Evolutionary conservation across 164 flowering plant species (phyloP).

Genomic region (Chimonanthus praecox): DNA sequence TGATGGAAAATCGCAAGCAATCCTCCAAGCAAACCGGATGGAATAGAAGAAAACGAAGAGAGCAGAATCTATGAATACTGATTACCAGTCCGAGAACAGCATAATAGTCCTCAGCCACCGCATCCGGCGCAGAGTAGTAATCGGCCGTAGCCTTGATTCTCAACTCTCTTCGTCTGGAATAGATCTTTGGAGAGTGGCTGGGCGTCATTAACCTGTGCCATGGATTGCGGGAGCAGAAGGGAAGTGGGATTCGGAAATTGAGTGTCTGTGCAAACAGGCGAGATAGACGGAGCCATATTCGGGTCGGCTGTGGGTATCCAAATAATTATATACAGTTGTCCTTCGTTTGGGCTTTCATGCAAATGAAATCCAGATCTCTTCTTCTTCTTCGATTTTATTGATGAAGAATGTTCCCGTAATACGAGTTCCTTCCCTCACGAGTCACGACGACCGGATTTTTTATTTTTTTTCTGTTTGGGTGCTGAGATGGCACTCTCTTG

Average conservation of each 20-base stretch:
- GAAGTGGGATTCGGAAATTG: conserved; percentile 38
- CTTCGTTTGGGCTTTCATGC: too few relatives aligned
- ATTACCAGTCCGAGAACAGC: conserved; percentile 77
- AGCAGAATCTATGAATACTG: not conserved
- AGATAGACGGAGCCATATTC: conserved; percentile 51
- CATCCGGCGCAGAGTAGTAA: conserved; percentile 26
- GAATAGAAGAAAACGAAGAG: not conserved
- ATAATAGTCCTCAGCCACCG: conserved; percentile 71
- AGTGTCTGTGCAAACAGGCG: conserved; percentile 61
- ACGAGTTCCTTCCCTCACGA: too few relatives aligned
- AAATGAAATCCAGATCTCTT: too few relatives aligned
- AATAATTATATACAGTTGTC: too few relatives aligned
- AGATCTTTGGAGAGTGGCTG: conserved; percentile 15
- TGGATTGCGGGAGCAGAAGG: conserved; percentile 17
- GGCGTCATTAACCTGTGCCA: conserved; percentile 22
- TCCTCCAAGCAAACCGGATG: not conserved
- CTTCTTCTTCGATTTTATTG: too few relatives aligned
- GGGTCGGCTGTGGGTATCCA: not conserved
- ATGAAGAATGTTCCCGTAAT: too few relatives aligned
- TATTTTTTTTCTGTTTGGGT: not conserved
- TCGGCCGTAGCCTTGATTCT: conserved; percentile 41
- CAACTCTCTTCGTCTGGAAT: conserved; percentile 25
- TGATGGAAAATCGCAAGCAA: too few relatives aligned
- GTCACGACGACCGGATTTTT: too few relatives aligned
- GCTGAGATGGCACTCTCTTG: conserved; percentile 17